Evolutionary conservation across 306 rosid genomes (phyloP), one percentile per base, ranked within the genome.

Genomic region (Prunus davidiana): DNA sequence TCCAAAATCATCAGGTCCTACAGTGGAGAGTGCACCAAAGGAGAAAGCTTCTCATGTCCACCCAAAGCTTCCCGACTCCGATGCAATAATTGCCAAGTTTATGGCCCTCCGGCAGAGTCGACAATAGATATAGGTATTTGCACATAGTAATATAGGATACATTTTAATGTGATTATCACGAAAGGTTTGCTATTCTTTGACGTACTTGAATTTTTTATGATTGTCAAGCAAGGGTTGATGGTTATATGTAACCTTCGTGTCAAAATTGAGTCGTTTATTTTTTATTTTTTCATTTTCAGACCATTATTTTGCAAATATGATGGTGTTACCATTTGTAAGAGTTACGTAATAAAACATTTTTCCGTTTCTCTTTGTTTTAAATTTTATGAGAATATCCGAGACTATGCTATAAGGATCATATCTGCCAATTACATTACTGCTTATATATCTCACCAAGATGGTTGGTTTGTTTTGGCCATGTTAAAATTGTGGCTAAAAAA

Each of bases 31-130:
- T 61, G 56, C 86, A 22, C 76, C 88, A 16, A 84, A 77, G 73
- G 84, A 79, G 82, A 90, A 70, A 66, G 78, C 80, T 30, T 81
- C 81, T 73, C 98, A 94, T 63, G 91, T 90, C 76, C 97, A 94
- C 82, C 97, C 97, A 5, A 92, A 92, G 85, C 89, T 90, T 80
- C 98, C 98, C 1, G 96, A 94, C 76, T 89, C 86, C 30, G 96
- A 94, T 69, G 69, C 86, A 61, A 80, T 92, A 11, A 74, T 89
- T 32, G 96, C 96, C 1, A 90, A 88, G 79, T 90, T 94, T 81
- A 71, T 51, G 49, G 85, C 95, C 73, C 93, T 94, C 57, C 85
- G 85, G 75, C 87, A 87, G 82, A 80, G 28, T 72, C 80, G 84
- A 55, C 81, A 87, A 41, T 86, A 81, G 75, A 72, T 79, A 41